Evolutionary conservation across 345 rosid species (phyloP).

Genomic region (Eucalyptus curtisii): DNA sequence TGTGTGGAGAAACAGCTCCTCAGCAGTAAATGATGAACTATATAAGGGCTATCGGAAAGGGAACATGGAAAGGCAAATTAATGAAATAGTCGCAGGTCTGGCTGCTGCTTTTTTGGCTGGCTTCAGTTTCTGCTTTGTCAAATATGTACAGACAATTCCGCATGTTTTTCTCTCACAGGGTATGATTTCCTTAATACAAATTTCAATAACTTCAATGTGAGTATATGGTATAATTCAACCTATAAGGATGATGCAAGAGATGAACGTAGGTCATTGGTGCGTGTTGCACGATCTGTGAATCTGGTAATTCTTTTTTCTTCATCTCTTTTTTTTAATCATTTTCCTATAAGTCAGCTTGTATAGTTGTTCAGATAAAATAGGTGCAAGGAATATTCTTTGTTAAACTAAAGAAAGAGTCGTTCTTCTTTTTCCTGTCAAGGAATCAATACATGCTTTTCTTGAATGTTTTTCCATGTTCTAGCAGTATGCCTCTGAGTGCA

Average conservation of each 20-base stretch:
- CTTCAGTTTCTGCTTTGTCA: background rate
- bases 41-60: conserved; percentile 62
- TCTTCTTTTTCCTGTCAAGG: background rate
- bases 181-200: conserved; percentile 74
- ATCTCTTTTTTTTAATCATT: background rate
- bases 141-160: background rate
- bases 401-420: background rate
- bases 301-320: conserved; percentile 38
- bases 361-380: background rate
- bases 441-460: background rate
- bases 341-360: background rate
- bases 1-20: conserved; percentile 61
- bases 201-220: conserved; percentile 39
- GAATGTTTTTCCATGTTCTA: background rate
- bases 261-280: conserved; percentile 14
- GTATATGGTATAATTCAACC: conserved; percentile 77
- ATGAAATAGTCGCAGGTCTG: conserved; percentile 75
- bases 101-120: background rate
- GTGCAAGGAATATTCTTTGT: background rate
- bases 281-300: conserved; percentile 71
- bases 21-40: conserved; percentile 56
- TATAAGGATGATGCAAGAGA: conserved; percentile 8
- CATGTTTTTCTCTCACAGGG: background rate
- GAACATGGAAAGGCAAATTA: conserved; percentile 37
- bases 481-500: background rate